Conservation (phyloP, 176 grass and related monocot species). For the Urochloa ruziziensis region DNA sequence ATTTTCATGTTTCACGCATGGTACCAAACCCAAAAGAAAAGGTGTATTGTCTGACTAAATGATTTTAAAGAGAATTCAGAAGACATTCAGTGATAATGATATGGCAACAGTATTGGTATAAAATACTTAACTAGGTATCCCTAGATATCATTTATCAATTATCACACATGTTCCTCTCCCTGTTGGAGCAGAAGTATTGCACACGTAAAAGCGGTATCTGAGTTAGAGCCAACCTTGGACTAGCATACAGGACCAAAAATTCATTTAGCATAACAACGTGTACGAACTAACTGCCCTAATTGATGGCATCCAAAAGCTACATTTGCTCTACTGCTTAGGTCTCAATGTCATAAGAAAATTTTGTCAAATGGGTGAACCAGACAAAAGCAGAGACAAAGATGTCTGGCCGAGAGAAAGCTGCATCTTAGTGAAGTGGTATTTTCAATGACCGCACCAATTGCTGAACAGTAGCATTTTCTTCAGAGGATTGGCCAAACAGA, state of each 20-base stretch:
- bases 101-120: not conserved
- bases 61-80: not conserved
- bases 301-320: conserved; percentile 26
- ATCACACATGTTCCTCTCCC: not conserved
- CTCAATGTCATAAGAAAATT: not conserved
- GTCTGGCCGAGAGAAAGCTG: not conserved
- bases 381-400: conserved; percentile 37
- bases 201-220: conserved; percentile 23
- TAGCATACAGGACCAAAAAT: conserved; percentile 9
- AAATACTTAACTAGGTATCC: not conserved
- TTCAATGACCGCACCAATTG: not conserved
- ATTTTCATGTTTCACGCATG: not conserved
- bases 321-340: not conserved
- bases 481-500: not conserved
- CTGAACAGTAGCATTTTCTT: not conserved
- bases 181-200: conserved; percentile 27
- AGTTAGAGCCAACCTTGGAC: not conserved
- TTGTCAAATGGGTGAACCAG: conserved; percentile 30
- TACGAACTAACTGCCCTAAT: conserved; percentile 1
- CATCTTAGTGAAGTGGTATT: not conserved
- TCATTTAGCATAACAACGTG: conserved; percentile 4
- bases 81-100: not conserved
- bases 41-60: not conserved
- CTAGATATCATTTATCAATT: not conserved
- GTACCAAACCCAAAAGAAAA: not conserved